Evolutionary conservation across 441 rosid genomes (phyloP).

Genomic region (Theobroma grandiflorum): DNA sequence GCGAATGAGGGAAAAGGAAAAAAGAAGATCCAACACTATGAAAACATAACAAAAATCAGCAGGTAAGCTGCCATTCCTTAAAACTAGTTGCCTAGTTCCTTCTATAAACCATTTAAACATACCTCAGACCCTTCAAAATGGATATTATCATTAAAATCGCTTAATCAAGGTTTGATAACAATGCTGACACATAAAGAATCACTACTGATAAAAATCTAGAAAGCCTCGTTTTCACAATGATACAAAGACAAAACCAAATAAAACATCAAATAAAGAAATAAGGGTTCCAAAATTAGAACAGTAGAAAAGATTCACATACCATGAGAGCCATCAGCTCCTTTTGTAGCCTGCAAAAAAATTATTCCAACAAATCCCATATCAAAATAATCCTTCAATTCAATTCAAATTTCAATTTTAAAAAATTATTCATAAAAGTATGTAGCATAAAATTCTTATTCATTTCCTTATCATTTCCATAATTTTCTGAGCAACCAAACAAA

Average conservation of each 20-base stretch:
- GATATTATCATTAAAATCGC: neutral
- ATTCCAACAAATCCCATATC: neutral
- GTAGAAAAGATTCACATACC: constrained; percentile 41
- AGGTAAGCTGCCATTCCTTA: neutral
- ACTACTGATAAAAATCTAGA: neutral
- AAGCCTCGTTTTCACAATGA: neutral
- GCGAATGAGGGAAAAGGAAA: too few species aligned
- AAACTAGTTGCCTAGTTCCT: neutral
- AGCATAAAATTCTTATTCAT: neutral
- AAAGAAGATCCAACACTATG: neutral
- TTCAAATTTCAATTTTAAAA: neutral
- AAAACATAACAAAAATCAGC: neutral
- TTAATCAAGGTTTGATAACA: neutral
- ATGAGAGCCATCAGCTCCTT: constrained; percentile 72
- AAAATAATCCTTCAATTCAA: neutral
- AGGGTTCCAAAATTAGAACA: neutral
- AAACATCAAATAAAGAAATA: neutral
- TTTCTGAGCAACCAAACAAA: neutral
- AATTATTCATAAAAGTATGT: neutral
- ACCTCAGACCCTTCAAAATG: neutral
- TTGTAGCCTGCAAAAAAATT: constrained; percentile 57
- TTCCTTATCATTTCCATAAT: neutral
- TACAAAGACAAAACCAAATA: neutral
- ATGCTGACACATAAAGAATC: neutral
- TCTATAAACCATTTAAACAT: neutral